Percentiles rank a stretch among this genome's conserved stretches.
phyloP scores from a whole-genome alignment of 345 rosid species.

The Noccaea caerulescens region DNA sequence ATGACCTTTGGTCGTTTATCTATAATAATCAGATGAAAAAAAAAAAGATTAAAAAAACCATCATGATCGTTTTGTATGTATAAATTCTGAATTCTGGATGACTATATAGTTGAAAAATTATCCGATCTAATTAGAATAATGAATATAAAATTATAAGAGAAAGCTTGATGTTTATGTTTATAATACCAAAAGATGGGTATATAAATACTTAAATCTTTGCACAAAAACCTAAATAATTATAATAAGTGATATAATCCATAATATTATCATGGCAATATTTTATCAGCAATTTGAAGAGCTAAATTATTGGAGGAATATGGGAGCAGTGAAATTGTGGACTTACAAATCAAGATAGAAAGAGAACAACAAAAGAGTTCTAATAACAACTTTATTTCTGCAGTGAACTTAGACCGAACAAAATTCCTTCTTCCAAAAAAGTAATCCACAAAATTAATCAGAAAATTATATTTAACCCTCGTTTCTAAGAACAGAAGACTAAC shows the following conservation, averaged over 20 bases:
- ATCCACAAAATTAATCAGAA: neutral
- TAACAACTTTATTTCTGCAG: neutral
- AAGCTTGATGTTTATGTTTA: neutral
- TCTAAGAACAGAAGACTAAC: slow-evolving; percentile 35
- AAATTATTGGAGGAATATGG: slow-evolving; percentile 31
- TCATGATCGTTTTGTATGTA: too few relatives aligned
- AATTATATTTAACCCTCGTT: neutral
- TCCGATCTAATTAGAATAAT: neutral
- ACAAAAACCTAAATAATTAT: neutral
- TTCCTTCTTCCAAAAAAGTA: slow-evolving; percentile 20
- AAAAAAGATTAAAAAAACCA: too few relatives aligned
- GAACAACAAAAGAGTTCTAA: neutral
- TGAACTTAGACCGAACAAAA: slow-evolving; percentile 37
- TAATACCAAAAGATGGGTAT: slow-evolving; percentile 8
- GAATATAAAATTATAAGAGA: neutral
- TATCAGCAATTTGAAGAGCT: slow-evolving; percentile 20
- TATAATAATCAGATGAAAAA: too few relatives aligned
- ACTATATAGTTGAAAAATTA: neutral
- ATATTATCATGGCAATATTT: slow-evolving; percentile 15
- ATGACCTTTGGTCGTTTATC: too few relatives aligned
- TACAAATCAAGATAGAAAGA: slow-evolving; percentile 3
- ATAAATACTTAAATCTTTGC: neutral
- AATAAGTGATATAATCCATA: slow-evolving; percentile 22
- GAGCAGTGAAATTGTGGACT: slow-evolving; percentile 26
- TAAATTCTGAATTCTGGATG: too few relatives aligned